Base-by-base conservation (phyloP, 1,139 yeast species). In the Arxiozyma bovina region DNA sequence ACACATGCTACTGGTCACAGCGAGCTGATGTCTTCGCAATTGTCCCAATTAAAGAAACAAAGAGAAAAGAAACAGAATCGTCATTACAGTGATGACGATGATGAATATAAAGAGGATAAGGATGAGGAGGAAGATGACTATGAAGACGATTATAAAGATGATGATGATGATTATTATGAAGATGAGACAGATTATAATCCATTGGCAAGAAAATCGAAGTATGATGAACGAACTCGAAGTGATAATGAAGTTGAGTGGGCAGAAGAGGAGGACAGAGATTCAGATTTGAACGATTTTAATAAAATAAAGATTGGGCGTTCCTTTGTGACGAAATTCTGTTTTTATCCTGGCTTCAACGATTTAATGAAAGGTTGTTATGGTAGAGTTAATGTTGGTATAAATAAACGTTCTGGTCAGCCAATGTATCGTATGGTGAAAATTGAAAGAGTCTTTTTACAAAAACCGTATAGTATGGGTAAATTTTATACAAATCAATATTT, bases 341-440 rank as follows among this genome's bases (percentile, higher is more conserved):
- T 85, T 69, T 85, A 90, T 70, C 90, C 93, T 9, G 90, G 82
- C 34, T 91, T 93, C 69, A 82, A 79, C 53, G 82, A 80, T 23
- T 77, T 80, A 0, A 79, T 87, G 17, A 74, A 79, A 43, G 95
- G 89, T 27, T 82, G 95, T 48, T 89, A 77, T 69, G 95, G 93
- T 41, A 80, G 91, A 61, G 82, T 93, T 53, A 88, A 89, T 66
- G 79, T 91, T 57, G 96, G 96, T 5, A 66, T 74, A 46, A 87
- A 85, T 63, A 78, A 77, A 53, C 77, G 81, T 51, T 80, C 83
- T 8, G 81, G 85, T 49, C 74, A 74, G 60, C 79, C 85, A n/a
- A 79, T 81, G 57, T 93, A 93, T 70, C 78, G 97, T 62, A 79
- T 91, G 80, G 96, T 93, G 49, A 85, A 82, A 65, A 82, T 94